These are phyloP conservation scores for Lentinula boryana DNA, from an alignment of 768 basidiomycete genomes.

Conservation along the genomic window DNA sequence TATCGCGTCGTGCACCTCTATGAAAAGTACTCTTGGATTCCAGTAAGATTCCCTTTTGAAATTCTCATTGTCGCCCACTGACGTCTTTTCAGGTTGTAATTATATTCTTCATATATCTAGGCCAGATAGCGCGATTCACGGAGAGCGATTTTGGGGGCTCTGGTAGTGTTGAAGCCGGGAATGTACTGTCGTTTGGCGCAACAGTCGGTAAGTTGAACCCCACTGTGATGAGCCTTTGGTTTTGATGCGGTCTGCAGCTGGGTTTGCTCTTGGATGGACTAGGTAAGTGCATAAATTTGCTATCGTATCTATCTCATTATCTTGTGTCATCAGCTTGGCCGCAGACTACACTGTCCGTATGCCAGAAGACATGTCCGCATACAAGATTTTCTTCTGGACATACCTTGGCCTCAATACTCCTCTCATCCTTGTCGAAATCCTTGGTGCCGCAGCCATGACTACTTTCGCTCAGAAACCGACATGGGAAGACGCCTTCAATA, in stretches of 20 bases:
- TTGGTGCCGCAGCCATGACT: conserved; percentile 44
- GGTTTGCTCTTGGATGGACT: conserved; percentile 5
- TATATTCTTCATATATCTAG: conserved; percentile 4
- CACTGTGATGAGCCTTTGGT: conserved; percentile 17
- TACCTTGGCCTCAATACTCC: conserved; percentile 48
- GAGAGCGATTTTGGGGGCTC: conserved; percentile 1
- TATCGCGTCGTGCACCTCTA: conserved; percentile 2
- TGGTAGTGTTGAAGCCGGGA: conserved; percentile 15
- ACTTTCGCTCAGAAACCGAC: conserved; percentile 35
- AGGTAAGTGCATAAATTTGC: not conserved
- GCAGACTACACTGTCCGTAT: conserved; percentile 56
- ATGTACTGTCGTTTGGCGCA: conserved; percentile 42
- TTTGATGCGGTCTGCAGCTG: not conserved
- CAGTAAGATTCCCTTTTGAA: not conserved
- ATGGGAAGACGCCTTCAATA: conserved; percentile 38
- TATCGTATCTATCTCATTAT: not conserved
- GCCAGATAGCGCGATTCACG: not conserved
- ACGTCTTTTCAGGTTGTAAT: not conserved
- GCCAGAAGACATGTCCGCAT: conserved; percentile 13
- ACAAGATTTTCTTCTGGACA: conserved; percentile 42
- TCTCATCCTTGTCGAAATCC: conserved; percentile 13
- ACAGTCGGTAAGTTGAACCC: conserved; percentile 52
- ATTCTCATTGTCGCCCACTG: not conserved
- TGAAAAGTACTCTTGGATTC: conserved; percentile 4
- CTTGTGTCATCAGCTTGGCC: conserved; percentile 27